These are phyloP conservation scores for Aphanomyces stellatus DNA, from an alignment of 352 stramenopile genomes.

Conservation along the genomic window DNA sequence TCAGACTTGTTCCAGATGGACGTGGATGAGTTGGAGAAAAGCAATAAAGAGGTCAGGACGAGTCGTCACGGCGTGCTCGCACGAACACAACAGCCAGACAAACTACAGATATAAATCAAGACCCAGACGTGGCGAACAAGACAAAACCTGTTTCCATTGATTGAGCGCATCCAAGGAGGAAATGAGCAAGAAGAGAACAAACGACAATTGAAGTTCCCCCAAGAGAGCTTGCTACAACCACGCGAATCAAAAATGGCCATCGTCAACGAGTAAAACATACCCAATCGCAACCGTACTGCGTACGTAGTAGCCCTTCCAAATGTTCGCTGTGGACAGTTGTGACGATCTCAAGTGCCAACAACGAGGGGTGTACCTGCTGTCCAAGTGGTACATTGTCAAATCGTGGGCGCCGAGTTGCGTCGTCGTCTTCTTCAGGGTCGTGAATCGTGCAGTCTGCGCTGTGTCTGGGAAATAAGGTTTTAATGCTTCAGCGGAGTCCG, in stretches of 20 bases:
- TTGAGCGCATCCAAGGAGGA: constrained; percentile 88
- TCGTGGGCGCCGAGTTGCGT: constrained; percentile 29
- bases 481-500: constrained; percentile 24
- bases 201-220: constrained; percentile 91
- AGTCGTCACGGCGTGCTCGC: constrained; percentile 37
- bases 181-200: constrained; percentile 90
- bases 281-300: neutral
- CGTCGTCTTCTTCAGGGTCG: constrained; percentile 33
- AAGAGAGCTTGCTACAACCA: constrained; percentile 72
- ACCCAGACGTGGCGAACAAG: neutral
- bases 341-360: neutral
- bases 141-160: constrained; percentile 87
- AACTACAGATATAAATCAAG: constrained; percentile 31
- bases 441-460: constrained; percentile 67
- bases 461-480: constrained; percentile 65
- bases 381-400: constrained; percentile 70
- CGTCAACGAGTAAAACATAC: neutral
- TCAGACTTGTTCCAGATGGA: constrained; percentile 47
- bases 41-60: constrained; percentile 39
- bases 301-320: neutral
- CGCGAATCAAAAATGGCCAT: constrained; percentile 24
- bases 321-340: constrained; percentile 8
- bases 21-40: constrained; percentile 49
- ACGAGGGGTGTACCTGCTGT: constrained; percentile 45
- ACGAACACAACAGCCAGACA: constrained; percentile 49